Evolutionary conservation across 2,329 filamentous ascomycete genomes (phyloP).

Genomic region (Aspergillus tamarii): DNA sequence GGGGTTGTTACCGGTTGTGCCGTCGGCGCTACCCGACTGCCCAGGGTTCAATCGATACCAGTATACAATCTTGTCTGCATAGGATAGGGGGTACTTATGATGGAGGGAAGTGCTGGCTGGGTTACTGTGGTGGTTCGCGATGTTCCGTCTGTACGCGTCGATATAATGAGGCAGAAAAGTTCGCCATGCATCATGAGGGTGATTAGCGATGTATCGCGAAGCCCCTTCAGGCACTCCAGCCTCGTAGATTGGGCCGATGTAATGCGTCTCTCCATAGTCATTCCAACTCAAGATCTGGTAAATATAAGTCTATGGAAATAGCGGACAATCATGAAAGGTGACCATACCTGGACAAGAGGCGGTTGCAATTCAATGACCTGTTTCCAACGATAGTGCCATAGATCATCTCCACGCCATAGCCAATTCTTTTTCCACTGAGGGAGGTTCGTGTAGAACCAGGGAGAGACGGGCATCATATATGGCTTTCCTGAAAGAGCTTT

Average conservation of each 20-base stretch:
- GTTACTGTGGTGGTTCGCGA: conserved; percentile 5
- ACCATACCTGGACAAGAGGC: conserved; percentile 49
- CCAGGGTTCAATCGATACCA: conserved; percentile 41
- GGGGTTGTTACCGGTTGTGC: conserved; percentile 41
- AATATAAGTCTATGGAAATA: not conserved
- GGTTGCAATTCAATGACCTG: conserved; percentile 56
- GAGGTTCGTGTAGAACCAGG: conserved; percentile 62
- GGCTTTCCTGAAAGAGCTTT: conserved; percentile 40
- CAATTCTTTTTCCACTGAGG: conserved; percentile 63
- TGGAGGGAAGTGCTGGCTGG: conserved; percentile 35
- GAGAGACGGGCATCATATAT: conserved; percentile 61
- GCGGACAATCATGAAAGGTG: not conserved
- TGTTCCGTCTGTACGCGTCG: conserved; percentile 34
- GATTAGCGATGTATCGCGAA: conserved; percentile 27
- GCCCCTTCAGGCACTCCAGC: conserved; percentile 55
- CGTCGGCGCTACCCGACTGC: conserved; percentile 30
- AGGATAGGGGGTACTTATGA: conserved; percentile 18
- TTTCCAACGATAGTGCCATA: conserved; percentile 65
- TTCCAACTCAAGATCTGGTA: conserved; percentile 61
- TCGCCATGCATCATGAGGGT: conserved; percentile 34
- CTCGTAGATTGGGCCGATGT: conserved; percentile 55
- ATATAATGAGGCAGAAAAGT: conserved; percentile 39
- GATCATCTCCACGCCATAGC: conserved; percentile 63
- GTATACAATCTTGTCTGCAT: conserved; percentile 35
- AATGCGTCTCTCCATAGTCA: conserved; percentile 64